Percentiles rank a stretch among this genome's conserved stretches.
These are phyloP conservation scores for Juncus effusus DNA, from an alignment of 176 grass and related monocot species.

Conservation along the genomic window DNA sequence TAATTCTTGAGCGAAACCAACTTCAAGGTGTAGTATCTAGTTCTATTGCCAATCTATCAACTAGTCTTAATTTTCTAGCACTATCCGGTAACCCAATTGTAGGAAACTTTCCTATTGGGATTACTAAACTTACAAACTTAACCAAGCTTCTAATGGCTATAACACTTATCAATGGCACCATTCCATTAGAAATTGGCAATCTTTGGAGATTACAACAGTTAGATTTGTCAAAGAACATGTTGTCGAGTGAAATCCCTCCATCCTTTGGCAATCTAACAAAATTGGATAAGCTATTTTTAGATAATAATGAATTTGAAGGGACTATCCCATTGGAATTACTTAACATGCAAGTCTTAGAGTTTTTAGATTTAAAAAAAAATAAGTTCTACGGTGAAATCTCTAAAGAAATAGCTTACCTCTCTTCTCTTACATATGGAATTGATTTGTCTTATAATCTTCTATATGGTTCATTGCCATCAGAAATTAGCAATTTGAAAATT, in stretches of 20 bases:
- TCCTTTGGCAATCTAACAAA: too few species aligned
- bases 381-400: slow-evolving; percentile 28
- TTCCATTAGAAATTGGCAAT: too few species aligned
- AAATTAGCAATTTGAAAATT: slow-evolving; percentile 21
- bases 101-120: slow-evolving; percentile 20
- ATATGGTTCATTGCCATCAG: background rate
- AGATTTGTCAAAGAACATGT: too few species aligned
- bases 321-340: slow-evolving; percentile 21
- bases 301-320: slow-evolving; percentile 17
- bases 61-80: background rate
- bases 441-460: slow-evolving; percentile 17
- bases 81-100: slow-evolving; percentile 8
- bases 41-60: slow-evolving; percentile 27
- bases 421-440: background rate
- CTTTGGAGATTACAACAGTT: too few species aligned
- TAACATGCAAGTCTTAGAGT: slow-evolving; percentile 3
- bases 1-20: slow-evolving; percentile 18
- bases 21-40: slow-evolving; percentile 26
- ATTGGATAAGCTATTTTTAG: too few species aligned
- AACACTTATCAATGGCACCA: too few species aligned
- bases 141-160: background rate
- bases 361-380: slow-evolving; percentile 22
- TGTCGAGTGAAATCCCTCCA: too few species aligned
- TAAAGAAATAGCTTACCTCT: background rate
- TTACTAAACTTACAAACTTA: slow-evolving; percentile 6